phyloP scores from a whole-genome alignment of 2,329 filamentous ascomycete species.

The Thielaviopsis populi region DNA sequence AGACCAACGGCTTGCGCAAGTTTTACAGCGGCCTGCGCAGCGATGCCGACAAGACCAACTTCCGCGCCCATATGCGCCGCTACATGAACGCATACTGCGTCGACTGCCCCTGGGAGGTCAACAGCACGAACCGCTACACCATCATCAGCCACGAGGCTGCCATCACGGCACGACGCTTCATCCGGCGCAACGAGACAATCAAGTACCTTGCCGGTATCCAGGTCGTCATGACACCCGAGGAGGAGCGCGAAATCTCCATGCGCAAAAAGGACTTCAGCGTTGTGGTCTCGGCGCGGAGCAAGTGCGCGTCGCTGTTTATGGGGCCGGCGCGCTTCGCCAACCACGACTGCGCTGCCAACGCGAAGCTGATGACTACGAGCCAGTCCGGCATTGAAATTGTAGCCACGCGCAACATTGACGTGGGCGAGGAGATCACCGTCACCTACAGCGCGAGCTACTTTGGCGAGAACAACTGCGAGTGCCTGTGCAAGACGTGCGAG shows the following conservation, averaged over 20 bases:
- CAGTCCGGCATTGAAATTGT: constrained; percentile 83
- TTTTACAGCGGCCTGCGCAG: constrained; percentile 55
- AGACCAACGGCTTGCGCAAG: constrained; percentile 56
- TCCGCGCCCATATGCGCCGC: constrained; percentile 68
- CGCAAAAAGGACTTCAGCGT: constrained; percentile 93
- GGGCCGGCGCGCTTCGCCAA: constrained; percentile 94
- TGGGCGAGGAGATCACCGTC: constrained; percentile 91
- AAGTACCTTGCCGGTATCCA: constrained; percentile 86
- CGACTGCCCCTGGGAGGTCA: constrained; percentile 88
- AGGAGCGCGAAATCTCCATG: constrained; percentile 66
- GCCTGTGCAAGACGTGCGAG: constrained; percentile 81
- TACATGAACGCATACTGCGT: constrained; percentile 88
- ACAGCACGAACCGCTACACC: constrained; percentile 84
- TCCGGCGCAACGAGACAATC: constrained; percentile 69
- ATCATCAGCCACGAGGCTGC: constrained; percentile 81
- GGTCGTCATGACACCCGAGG: constrained; percentile 80
- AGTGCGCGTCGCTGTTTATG: constrained; percentile 80
- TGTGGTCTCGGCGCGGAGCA: constrained; percentile 83
- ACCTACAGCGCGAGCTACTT: constrained; percentile 95
- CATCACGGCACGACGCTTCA: constrained; percentile 63
- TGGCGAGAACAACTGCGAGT: constrained; percentile 87
- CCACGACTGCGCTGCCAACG: constrained; percentile 91
- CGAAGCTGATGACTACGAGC: constrained; percentile 67
- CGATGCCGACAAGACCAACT: constrained; percentile 71
- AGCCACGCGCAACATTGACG: constrained; percentile 62